Conservation (phyloP, 176 grass and related monocot genomes). For the Secale cereale region DNA sequence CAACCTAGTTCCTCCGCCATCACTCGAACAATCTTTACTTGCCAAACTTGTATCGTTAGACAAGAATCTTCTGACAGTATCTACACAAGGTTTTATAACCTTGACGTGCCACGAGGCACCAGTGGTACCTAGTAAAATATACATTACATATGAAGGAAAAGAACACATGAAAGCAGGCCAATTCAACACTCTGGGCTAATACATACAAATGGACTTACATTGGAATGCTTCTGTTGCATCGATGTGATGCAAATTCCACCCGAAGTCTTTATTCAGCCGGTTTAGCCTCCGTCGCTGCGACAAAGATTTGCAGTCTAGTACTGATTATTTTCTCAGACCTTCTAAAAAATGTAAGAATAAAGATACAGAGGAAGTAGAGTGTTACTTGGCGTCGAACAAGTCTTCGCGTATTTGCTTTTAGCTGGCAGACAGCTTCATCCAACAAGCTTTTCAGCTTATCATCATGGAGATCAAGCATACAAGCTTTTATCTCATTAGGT, state of each 20-base stretch:
- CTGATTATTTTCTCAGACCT: neutral
- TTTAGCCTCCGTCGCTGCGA: slow-evolving; percentile 57
- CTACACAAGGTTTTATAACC: slow-evolving; percentile 50
- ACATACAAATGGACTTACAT: slow-evolving; percentile 36
- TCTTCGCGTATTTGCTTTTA: slow-evolving; percentile 82
- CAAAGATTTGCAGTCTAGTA: neutral
- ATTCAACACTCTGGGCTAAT: neutral
- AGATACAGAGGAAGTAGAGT: slow-evolving; percentile 20
- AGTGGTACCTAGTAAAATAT: slow-evolving; percentile 45
- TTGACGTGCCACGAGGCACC: slow-evolving; percentile 52
- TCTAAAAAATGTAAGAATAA: slow-evolving; percentile 16
- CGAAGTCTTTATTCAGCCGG: slow-evolving; percentile 65
- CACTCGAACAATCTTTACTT: neutral
- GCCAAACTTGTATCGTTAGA: slow-evolving; percentile 27
- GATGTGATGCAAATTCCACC: slow-evolving; percentile 72
- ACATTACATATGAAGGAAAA: slow-evolving; percentile 3
- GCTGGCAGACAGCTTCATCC: slow-evolving; percentile 61
- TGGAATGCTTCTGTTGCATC: slow-evolving; percentile 83
- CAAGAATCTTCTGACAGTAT: slow-evolving; percentile 62
- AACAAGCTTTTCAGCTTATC: slow-evolving; percentile 55
- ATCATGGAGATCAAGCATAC: slow-evolving; percentile 27
- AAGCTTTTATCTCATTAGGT: neutral
- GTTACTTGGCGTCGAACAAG: slow-evolving; percentile 82
- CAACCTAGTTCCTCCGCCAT: neutral
- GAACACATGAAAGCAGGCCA: neutral